Base-by-base conservation (phyloP, 2,329 filamentous ascomycete genomes). In the Sclerotinia sclerotiorum region DNA sequence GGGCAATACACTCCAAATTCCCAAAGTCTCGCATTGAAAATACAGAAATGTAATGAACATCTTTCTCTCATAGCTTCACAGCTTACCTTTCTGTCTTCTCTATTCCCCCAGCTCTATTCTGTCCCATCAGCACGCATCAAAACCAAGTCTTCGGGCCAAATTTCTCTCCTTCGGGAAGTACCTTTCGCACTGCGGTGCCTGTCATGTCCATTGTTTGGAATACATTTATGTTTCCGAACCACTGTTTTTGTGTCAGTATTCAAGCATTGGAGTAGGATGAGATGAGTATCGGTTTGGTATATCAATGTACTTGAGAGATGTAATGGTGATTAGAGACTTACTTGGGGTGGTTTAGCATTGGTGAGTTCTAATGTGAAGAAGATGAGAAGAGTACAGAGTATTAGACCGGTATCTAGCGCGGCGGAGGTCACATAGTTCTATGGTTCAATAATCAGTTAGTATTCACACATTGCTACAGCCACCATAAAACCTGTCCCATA, bases 331-430 rank as follows among this genome's bases (percentile, higher is more conserved):
- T 0, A 10, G 17, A 57, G 11, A 39, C 44, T 51, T 62, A 62
- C 44, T 49, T 49, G 44, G 49, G 44, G 58, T 35, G 44, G 58
- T 49, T 19, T 51, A 17, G 21, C 44, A 3, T 62, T 62, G 1
- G 58, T 49, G 55, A 69, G 67, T 39, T 68, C 62, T 29, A 67
- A 60, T n/a, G 68, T 71, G 51, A 65, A 65, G 32, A 65, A 91
- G 68, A 92, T 88, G 68, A 92, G 77, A 48, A 93, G 84, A 0
- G 88, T 89, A 46, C 84, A 85, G 27, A 92, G 77, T 17, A 88
- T 86, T 6, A 91, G 82, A 6, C 90, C 90, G 61, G 85, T 85
- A 77, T 92, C 90, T 49, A 93, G 80, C 1, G 87, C 90, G 0
- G 90, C 90, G 27, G 89, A 91, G 0, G 88, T 87, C 75, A 92